These are phyloP conservation scores for Fusarium oligoseptatum DNA, from an alignment of 2,329 filamentous ascomycete species.

Conservation along the genomic window DNA sequence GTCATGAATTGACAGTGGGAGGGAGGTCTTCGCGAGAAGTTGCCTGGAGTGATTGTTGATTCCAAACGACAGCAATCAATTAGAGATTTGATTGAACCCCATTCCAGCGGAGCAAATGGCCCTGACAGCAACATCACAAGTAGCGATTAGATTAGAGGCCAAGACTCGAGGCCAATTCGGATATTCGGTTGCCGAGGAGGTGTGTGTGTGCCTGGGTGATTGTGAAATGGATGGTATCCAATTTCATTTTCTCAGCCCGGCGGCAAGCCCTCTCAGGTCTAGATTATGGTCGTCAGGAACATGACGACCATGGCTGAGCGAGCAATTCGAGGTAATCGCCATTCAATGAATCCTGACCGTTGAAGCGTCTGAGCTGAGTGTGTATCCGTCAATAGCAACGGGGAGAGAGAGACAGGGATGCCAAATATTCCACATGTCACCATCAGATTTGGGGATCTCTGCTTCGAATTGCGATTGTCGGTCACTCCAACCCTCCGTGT, in stretches of 20 bases:
- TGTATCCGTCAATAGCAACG: not conserved
- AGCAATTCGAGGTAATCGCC: not conserved
- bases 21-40: not conserved
- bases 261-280: constrained; percentile 29
- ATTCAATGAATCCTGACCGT: constrained; percentile 1
- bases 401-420: constrained; percentile 14
- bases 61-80: not conserved
- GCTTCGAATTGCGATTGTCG: constrained; percentile 30
- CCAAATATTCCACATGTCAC: constrained; percentile 14
- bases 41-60: not conserved
- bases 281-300: constrained; percentile 17
- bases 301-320: constrained; percentile 6
- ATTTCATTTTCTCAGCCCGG: constrained; percentile 37
- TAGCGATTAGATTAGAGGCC: constrained; percentile 11
- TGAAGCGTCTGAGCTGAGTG: not conserved
- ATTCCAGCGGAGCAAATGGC: constrained; percentile 10
- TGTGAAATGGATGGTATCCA: constrained; percentile 29
- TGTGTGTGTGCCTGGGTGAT: not conserved
- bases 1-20: constrained; percentile 8
- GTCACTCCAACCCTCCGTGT: constrained; percentile 27
- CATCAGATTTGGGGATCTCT: constrained; percentile 26
- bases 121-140: not conserved
- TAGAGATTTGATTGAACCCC: not conserved
- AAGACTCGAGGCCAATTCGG: constrained; percentile 34
- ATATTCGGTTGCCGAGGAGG: constrained; percentile 30